These are phyloP conservation scores for Phytophthora pistaciae DNA, from an alignment of 352 stramenopile species.

Conservation along the genomic window DNA sequence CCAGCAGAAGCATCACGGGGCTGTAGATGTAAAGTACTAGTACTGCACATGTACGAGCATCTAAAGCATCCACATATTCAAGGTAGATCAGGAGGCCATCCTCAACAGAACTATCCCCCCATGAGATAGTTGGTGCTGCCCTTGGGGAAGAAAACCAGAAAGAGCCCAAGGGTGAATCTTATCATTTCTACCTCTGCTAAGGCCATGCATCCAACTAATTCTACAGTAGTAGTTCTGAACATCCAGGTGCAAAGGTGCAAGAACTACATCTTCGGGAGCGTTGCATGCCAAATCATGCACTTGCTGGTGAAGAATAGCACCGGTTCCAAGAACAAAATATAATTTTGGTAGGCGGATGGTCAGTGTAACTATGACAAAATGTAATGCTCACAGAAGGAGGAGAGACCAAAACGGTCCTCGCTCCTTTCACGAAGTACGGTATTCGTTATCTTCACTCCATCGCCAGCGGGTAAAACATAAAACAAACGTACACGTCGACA, in stretches of 20 bases:
- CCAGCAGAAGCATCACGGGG: slow-evolving; percentile 18
- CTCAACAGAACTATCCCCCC: slow-evolving; percentile 42
- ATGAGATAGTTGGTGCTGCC: slow-evolving; percentile 36
- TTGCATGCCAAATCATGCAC: too few relatives aligned
- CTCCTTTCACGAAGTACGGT: slow-evolving; percentile 53
- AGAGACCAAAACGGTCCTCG: slow-evolving; percentile 57
- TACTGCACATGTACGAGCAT: too few relatives aligned
- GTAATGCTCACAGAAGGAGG: slow-evolving; percentile 63
- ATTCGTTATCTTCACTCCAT: slow-evolving; percentile 68
- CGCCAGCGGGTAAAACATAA: slow-evolving; percentile 12
- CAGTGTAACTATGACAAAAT: slow-evolving; percentile 84
- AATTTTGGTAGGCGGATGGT: slow-evolving; percentile 49
- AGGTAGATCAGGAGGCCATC: slow-evolving; percentile 20
- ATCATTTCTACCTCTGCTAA: not conserved
- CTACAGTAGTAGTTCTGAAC: too few relatives aligned
- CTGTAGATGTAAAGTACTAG: not conserved
- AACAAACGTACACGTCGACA: not conserved
- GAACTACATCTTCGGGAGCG: too few relatives aligned
- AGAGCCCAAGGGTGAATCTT: not conserved
- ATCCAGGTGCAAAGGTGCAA: too few relatives aligned
- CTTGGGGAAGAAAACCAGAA: slow-evolving; percentile 9
- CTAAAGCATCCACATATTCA: too few relatives aligned
- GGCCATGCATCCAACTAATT: too few relatives aligned
- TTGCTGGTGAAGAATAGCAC: too few relatives aligned
- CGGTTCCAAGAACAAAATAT: not conserved